A percentile compares a stretch with the other conserved stretches of the same genome.
Evolutionary conservation across 2,329 filamentous ascomycete genomes (phyloP).

Genomic region (Chaetomium strumarium): DNA sequence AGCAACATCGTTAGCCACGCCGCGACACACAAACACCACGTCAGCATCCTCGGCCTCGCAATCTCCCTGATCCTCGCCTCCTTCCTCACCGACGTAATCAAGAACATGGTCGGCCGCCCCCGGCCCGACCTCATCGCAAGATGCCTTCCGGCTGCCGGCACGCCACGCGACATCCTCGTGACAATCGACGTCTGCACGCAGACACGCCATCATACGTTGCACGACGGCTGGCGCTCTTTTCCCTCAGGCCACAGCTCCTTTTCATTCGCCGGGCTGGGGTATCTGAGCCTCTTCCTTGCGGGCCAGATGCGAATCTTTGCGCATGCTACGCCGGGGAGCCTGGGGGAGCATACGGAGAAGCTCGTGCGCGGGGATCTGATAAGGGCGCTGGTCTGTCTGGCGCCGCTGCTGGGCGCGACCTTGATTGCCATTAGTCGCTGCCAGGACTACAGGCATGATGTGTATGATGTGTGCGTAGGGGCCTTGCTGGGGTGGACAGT

Average conservation of each 20-base stretch:
- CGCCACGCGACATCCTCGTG: conserved; percentile 48
- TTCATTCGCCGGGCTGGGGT: conserved; percentile 72
- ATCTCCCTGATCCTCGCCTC: conserved; percentile 71
- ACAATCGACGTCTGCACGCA: conserved; percentile 68
- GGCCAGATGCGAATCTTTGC: conserved; percentile 58
- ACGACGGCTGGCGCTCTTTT: conserved; percentile 81
- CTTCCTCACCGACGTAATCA: conserved; percentile 84
- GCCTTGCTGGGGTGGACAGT: conserved; percentile 53
- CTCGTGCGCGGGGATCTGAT: conserved; percentile 43
- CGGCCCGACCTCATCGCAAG: conserved; percentile 60
- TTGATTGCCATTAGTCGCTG: conserved; percentile 64
- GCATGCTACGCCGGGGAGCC: conserved; percentile 26
- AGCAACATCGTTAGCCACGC: conserved; percentile 60
- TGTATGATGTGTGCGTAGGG: conserved; percentile 61
- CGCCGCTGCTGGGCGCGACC: conserved; percentile 56
- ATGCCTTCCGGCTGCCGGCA: conserved; percentile 61
- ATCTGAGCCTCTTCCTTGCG: conserved; percentile 63
- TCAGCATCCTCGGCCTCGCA: conserved; percentile 73
- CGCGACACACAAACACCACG: conserved; percentile 72
- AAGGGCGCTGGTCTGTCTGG: conserved; percentile 51
- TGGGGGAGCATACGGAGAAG: conserved; percentile 24
- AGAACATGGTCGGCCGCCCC: conserved; percentile 84
- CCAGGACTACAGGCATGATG: conserved; percentile 66
- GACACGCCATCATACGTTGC: conserved; percentile 59
- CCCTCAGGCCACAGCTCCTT: conserved; percentile 77